Evolutionary conservation across 2,329 filamentous ascomycete genomes (phyloP).

Genomic region (Fusarium concolor): DNA sequence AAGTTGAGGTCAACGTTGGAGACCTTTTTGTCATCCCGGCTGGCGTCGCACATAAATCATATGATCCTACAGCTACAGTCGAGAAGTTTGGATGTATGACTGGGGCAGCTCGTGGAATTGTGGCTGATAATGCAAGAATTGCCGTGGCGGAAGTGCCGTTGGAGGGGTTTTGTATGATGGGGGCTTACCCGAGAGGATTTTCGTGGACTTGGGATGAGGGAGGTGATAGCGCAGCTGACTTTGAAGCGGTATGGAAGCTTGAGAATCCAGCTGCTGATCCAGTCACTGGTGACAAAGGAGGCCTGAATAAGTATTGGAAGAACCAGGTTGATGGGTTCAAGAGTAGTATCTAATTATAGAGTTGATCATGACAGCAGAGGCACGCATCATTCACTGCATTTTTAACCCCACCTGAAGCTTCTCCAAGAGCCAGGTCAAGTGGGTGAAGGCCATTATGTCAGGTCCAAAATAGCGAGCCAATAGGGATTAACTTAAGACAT

Average conservation of each 20-base stretch:
- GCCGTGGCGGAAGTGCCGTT: slow-evolving; percentile 2
- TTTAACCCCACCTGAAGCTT: too few species aligned
- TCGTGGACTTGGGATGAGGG: slow-evolving; percentile 27
- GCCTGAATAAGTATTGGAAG: slow-evolving; percentile 11
- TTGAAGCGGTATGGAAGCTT: slow-evolving; percentile 1
- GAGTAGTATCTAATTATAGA: neutral
- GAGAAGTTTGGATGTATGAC: slow-evolving; percentile 14
- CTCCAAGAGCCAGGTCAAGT: too few species aligned
- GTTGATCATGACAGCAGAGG: too few species aligned
- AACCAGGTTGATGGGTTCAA: rapidly evolving
- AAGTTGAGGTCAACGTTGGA: slow-evolving; percentile 14
- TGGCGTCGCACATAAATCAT: slow-evolving; percentile 15
- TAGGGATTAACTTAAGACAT: too few species aligned
- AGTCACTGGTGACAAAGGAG: neutral
- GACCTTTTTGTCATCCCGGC: slow-evolving; percentile 20
- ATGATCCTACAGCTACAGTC: neutral
- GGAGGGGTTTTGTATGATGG: slow-evolving; percentile 24
- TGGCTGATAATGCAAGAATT: neutral
- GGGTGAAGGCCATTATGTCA: too few species aligned
- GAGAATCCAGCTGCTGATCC: slow-evolving; percentile 6
- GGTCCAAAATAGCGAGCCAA: too few species aligned
- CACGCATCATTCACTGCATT: too few species aligned
- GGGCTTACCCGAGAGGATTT: slow-evolving; percentile 6
- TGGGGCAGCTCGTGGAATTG: slow-evolving; percentile 8
- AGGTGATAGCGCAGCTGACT: slow-evolving; percentile 5